Evolutionary conservation across 805 yeast species (phyloP).

Genomic region (Debaryomyces maramus): DNA sequence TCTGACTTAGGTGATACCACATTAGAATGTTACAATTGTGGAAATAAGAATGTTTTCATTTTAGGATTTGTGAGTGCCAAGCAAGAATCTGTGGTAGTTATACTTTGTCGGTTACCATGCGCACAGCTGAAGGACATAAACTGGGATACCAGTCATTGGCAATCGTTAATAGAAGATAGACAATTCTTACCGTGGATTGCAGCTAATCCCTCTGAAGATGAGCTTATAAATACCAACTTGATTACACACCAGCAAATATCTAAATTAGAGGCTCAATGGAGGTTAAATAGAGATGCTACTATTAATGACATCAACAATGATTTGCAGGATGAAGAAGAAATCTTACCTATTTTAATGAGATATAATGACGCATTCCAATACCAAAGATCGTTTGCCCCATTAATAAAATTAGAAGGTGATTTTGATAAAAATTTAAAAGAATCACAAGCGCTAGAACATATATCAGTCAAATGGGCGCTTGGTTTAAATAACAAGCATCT

Average conservation of each 20-base stretch:
- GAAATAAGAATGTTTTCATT: conserved; percentile 73
- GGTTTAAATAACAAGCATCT: conserved; percentile 64
- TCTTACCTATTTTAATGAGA: conserved; percentile 71
- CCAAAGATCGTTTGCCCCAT: conserved; percentile 81
- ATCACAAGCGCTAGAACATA: conserved; percentile 71
- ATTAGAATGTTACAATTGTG: conserved; percentile 89
- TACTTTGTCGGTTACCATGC: conserved; percentile 86
- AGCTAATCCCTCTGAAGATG: conserved; percentile 64
- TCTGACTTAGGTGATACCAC: conserved; percentile 85
- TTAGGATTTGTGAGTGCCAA: conserved; percentile 88
- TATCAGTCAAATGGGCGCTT: conserved; percentile 71
- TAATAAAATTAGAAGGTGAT: conserved; percentile 79
- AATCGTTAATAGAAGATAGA: conserved; percentile 76
- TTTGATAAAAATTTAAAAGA: conserved; percentile 73
- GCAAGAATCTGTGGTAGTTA: conserved; percentile 80
- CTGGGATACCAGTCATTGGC: conserved; percentile 92
- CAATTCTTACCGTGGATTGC: conserved; percentile 83
- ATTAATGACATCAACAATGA: conserved; percentile 61
- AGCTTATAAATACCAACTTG: conserved; percentile 52
- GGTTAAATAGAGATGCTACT: conserved; percentile 67
- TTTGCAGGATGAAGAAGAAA: conserved; percentile 52
- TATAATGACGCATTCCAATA: conserved; percentile 83
- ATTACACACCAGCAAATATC: conserved; percentile 65
- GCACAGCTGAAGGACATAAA: conserved; percentile 70
- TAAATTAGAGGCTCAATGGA: conserved; percentile 80